Base-by-base conservation (phyloP, 2,329 filamentous ascomycete genomes). In the Fusarium nygamai region DNA sequence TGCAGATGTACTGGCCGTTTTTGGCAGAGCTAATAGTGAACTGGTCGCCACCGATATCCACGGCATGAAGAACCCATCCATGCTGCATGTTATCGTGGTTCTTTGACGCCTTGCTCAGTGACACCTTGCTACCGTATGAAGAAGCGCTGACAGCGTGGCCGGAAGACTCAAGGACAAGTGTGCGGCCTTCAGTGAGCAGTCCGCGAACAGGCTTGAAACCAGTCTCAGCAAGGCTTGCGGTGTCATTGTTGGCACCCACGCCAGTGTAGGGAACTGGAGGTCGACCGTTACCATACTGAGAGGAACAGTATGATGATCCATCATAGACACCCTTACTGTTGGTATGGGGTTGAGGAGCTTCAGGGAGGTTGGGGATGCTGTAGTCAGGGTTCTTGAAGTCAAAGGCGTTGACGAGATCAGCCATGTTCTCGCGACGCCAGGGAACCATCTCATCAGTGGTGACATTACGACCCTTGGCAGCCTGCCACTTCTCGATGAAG, bases 361-460 rank as follows among this genome's bases (percentile, higher is more conserved):
- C 39, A 5, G 65, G 65, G 0, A 68, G 12, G 0, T 36, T 36
- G 2, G 65, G 65, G 0, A 67, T 34, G 2, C n/a, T 46, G 19
- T 58, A 66, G 2, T 66, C 64, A 0, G 64, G 64, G 7, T 65
- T 66, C 22, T 64, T 39, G 8, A 68, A 68, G 24, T 68, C 66
- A 4, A 68, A 68, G 7, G 66, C 66, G 22, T 68, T 68, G 27
- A 41, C 36, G 0, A 68, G 56, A 36, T 68, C 66, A 16, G 66
- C 66, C 66, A 68, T 68, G 36, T 63, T 68, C 8, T 68, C 36
- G 0, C 64, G 66, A 5, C 66, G 66, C 66, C 66, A 68, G 1
- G 54, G 64, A 5, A 68, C 47, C 17, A 68, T 27, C 27, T 68
- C 29, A 0, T 63, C 56, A 0, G 66, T 43, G 19, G 34, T 48